These are phyloP conservation scores for Trametopsis cervina DNA, from an alignment of 768 basidiomycete genomes.

Conservation along the genomic window DNA sequence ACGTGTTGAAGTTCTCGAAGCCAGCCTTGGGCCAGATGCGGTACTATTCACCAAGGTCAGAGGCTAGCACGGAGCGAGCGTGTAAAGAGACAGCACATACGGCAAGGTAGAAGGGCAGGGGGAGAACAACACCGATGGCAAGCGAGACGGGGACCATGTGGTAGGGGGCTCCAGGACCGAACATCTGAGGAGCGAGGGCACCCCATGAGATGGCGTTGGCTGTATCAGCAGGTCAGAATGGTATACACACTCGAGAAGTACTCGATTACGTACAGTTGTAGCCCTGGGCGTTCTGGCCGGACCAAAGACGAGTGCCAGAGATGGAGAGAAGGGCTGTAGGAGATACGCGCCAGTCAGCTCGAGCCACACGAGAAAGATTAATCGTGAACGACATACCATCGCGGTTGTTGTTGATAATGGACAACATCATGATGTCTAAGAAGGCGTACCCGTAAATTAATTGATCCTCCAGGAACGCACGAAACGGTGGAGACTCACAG, in stretches of 20 bases:
- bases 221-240: background rate
- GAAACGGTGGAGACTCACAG: conserved; percentile 18
- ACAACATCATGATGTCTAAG: conserved; percentile 24
- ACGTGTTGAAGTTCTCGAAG: conserved; percentile 43
- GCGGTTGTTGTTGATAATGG: conserved; percentile 23
- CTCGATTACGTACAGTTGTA: conserved; percentile 39
- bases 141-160: conserved; percentile 27
- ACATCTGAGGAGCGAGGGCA: conserved; percentile 31
- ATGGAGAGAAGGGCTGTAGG: conserved; percentile 37
- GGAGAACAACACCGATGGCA: conserved; percentile 45
- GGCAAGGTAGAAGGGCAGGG: conserved; percentile 49
- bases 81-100: conserved; percentile 9
- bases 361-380: too few relatives aligned
- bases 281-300: conserved; percentile 43
- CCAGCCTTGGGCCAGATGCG: conserved; percentile 39
- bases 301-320: conserved; percentile 46
- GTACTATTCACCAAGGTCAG: conserved; percentile 20
- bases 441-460: too few relatives aligned
- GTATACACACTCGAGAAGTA: too few relatives aligned
- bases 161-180: conserved; percentile 11
- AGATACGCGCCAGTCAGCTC: background rate
- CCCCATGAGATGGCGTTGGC: conserved; percentile 48
- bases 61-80: background rate
- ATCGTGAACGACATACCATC: conserved; percentile 11
- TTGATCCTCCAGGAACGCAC: too few relatives aligned